phyloP scores from a whole-genome alignment of 495 filamentous ascomycete genomes.

The Chaetomidium leptoderma region DNA sequence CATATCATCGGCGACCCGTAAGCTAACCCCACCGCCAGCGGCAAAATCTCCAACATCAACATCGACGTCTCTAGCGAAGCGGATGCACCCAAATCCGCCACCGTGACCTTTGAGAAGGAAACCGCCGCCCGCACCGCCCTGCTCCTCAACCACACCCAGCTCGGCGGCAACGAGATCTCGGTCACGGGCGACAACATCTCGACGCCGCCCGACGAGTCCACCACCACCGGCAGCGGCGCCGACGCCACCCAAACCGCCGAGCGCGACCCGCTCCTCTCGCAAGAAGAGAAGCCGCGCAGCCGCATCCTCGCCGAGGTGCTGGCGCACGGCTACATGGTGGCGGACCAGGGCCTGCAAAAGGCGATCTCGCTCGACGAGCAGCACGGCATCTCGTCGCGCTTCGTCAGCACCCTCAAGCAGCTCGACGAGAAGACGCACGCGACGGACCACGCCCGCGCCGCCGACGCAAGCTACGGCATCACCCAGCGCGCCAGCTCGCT shows the following conservation, averaged over 20 bases:
- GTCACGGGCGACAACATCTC: conserved; percentile 64
- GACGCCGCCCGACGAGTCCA: conserved; percentile 38
- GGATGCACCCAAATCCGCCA: conserved; percentile 68
- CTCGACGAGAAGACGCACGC: conserved; percentile 82
- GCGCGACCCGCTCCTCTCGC: conserved; percentile 62
- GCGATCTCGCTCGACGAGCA: conserved; percentile 87
- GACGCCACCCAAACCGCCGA: conserved; percentile 51
- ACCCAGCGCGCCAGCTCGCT: conserved; percentile 58
- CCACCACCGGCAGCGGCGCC: conserved; percentile 5
- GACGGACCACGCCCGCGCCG: conserved; percentile 66
- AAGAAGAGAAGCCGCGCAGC: conserved; percentile 91
- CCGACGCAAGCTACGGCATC: conserved; percentile 73
- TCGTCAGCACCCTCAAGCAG: conserved; percentile 64
- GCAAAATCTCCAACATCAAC: conserved; percentile 81
- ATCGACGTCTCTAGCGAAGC: conserved; percentile 73
- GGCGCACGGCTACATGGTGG: conserved; percentile 84
- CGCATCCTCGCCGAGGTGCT: conserved; percentile 95
- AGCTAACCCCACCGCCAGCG: conserved; percentile 51
- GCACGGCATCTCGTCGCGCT: conserved; percentile 76
- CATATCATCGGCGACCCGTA: not conserved
- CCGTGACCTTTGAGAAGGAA: conserved; percentile 92
- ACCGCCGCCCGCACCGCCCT: conserved; percentile 94
- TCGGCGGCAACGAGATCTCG: conserved; percentile 73
- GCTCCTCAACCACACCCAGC: conserved; percentile 90
- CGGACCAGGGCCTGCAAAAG: conserved; percentile 75